Conservation (phyloP, 441 rosid genomes). For the Sinapis alba region DNA sequence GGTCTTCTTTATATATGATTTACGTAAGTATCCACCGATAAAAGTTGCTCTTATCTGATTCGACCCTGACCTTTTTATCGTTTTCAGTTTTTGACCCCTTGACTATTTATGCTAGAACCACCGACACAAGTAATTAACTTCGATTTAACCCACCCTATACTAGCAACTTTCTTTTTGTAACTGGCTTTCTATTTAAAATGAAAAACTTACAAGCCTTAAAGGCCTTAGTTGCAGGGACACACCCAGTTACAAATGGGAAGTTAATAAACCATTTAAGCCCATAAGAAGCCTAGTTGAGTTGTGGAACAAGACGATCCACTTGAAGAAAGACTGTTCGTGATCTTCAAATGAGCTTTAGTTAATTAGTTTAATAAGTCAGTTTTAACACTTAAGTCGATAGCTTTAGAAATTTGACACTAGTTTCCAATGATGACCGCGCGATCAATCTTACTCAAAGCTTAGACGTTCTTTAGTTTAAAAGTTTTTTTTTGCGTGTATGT, state of each 20-base stretch:
- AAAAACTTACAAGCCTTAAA: too few relatives aligned
- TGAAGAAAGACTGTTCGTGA: too few relatives aligned
- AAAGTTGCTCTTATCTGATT: not conserved
- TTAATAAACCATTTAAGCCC: too few relatives aligned
- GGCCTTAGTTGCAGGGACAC: too few relatives aligned
- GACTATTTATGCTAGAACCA: not conserved
- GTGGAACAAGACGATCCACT: too few relatives aligned
- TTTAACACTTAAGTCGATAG: not conserved
- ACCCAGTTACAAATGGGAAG: too few relatives aligned
- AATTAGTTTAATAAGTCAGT: not conserved
- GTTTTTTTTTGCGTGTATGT: too few relatives aligned
- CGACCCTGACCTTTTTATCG: not conserved
- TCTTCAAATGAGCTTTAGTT: too few relatives aligned
- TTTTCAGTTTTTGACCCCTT: conserved; percentile 6
- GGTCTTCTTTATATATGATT: not conserved
- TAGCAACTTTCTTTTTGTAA: too few relatives aligned
- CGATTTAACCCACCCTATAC: not conserved
- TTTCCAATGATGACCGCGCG: not conserved
- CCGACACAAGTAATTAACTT: not conserved
- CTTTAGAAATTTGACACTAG: not conserved
- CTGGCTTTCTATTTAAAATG: too few relatives aligned
- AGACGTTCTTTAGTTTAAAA: not conserved
- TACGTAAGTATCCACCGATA: not conserved
- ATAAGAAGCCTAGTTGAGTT: too few relatives aligned
- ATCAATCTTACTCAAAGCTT: not conserved